Evolutionary conservation across 192 early-diverging fungal species (phyloP), one percentile per base, ranked within the genome.

Genomic region (Mortierella hygrophila): DNA sequence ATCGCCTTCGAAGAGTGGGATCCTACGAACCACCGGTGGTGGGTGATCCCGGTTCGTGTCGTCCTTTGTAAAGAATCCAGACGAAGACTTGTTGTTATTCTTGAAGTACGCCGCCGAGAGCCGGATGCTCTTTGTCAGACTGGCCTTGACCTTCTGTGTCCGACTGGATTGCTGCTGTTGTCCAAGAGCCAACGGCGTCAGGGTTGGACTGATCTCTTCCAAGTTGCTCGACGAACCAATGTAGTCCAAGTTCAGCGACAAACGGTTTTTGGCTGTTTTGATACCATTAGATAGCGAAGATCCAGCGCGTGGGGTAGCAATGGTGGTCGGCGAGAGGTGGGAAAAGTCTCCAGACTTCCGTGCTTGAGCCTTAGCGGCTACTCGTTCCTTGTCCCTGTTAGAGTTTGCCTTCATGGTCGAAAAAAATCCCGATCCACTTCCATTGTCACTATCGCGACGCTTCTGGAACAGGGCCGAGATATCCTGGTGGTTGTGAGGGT

Each of bases 81-180:
- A 65, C 8, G 60, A 29, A 29, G 13, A 13, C 11, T 78, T 73
- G 21, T 57, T 76, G 52, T 68, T 74, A 13, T 55, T 74, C 38
- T 72, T 74, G 18, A 83, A 38, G 49, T 78, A 83, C 41, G 69
- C 29, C 0, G 82, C 77, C 3, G 82, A 83, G 6, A 83, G 13
- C 7, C 82, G 82, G 16, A 83, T 78, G 37, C 82, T 83, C 68
- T 75, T 78, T 42, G 82, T 78, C 44, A 83, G 21, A 26, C 82
- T 83, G 18, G 76, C 72, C 20, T 60, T 73, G 15, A 83, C 82
- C 20, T 83, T 83, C 21, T 83, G 82, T 1, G 82, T 69, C 0
- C 82, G 71, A 78, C 76, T 83, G 6, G 72, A 63, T 5, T 37
- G 74, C n/a, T 75, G 74, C 60, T 37, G 74, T 40, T 75, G 74